Evolutionary conservation across 2,329 filamentous ascomycete genomes (phyloP).

Genomic region (Sporothrix mexicana): DNA sequence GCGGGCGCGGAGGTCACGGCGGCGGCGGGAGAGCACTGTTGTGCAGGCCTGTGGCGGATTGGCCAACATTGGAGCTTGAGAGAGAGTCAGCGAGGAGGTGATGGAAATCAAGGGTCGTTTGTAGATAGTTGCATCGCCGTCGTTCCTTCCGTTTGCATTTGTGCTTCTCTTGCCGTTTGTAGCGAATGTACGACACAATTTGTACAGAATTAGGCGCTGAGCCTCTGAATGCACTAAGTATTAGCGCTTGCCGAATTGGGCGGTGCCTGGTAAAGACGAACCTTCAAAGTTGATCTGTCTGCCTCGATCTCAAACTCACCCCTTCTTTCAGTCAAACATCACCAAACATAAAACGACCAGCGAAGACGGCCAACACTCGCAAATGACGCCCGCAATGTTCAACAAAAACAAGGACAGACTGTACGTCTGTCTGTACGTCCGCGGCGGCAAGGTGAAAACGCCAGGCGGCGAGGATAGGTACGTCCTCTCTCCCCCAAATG

Average conservation of each 20-base stretch:
- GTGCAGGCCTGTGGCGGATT: conserved; percentile 28
- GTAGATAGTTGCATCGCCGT: too few relatives aligned
- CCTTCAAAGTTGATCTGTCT: too few relatives aligned
- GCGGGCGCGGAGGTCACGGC: conserved; percentile 31
- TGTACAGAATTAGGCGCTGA: not conserved
- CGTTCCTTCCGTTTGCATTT: too few relatives aligned
- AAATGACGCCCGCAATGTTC: not conserved
- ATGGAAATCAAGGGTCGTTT: too few relatives aligned
- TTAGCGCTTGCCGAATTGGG: not conserved
- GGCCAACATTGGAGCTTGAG: conserved; percentile 26
- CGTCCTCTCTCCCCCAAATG: too few relatives aligned
- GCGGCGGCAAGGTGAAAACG: not conserved
- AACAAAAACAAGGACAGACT: not conserved
- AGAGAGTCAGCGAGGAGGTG: not conserved
- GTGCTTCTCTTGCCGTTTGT: too few relatives aligned
- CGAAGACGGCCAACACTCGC: not conserved
- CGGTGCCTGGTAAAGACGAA: not conserved
- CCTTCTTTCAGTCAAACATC: not conserved
- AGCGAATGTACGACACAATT: too few relatives aligned
- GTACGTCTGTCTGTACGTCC: not conserved
- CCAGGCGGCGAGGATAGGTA: conserved; percentile 1
- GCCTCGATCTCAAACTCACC: too few relatives aligned
- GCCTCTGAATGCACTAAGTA: not conserved
- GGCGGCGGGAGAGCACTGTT: conserved; percentile 27
- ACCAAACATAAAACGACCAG: not conserved